Conservation (phyloP, 306 rosid genomes). For the Vigna trinervia region DNA sequence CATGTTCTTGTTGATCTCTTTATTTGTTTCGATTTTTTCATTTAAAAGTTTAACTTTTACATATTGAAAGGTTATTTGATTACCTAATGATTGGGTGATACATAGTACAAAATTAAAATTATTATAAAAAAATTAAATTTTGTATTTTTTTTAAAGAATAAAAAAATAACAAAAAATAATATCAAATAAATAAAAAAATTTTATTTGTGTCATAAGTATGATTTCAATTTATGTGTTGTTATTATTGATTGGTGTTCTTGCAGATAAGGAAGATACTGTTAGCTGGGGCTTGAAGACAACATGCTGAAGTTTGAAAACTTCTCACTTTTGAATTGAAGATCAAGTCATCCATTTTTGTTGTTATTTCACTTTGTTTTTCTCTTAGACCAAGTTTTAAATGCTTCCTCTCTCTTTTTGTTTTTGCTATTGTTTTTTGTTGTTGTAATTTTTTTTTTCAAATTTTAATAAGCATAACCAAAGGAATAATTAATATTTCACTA, state of each 20-base stretch:
- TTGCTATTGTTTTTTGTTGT: background rate
- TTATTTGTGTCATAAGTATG: too few relatives aligned
- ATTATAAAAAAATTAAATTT: too few relatives aligned
- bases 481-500: background rate
- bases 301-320: background rate
- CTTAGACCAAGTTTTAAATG: background rate
- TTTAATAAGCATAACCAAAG: slow-evolving; percentile 12
- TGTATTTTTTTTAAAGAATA: too few relatives aligned
- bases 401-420: too few relatives aligned
- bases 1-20: slow-evolving; percentile 18
- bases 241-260: background rate
- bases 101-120: too few relatives aligned
- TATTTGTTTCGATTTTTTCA: background rate
- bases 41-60: background rate
- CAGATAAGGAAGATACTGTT: slow-evolving; percentile 45
- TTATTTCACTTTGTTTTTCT: background rate
- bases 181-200: too few relatives aligned
- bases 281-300: slow-evolving; percentile 25
- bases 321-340: background rate
- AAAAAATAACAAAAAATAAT: too few relatives aligned
- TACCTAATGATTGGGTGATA: too few relatives aligned
- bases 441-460: background rate
- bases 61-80: background rate
- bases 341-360: background rate
- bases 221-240: too few relatives aligned